Conservation (phyloP, 2,329 filamentous ascomycete genomes). For the Ceratocystis ficicola region DNA sequence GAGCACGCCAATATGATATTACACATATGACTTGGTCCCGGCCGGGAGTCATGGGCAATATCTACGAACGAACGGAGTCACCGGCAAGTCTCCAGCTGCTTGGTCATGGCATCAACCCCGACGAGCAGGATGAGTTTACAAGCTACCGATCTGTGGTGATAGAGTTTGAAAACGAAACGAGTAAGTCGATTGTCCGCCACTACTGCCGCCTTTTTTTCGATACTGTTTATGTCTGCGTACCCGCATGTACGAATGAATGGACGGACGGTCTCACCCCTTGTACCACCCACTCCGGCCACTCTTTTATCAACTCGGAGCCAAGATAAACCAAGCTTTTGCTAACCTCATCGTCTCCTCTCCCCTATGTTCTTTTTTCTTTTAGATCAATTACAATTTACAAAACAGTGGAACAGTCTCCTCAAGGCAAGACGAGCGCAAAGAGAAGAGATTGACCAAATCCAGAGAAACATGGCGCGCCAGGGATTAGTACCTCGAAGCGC, state of each 20-base stretch:
- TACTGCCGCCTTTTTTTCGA: neutral
- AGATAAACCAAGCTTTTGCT: neutral
- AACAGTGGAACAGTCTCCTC: neutral
- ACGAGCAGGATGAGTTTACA: neutral
- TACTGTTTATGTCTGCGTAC: too few species aligned
- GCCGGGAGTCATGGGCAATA: constrained; percentile 10
- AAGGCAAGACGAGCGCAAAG: constrained; percentile 1
- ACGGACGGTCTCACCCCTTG: too few species aligned
- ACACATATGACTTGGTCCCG: constrained; percentile 3
- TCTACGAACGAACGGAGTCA: neutral
- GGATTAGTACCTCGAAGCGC: constrained; percentile 2
- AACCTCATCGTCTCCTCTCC: neutral
- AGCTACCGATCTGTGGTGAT: constrained; percentile 7
- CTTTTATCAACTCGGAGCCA: neutral
- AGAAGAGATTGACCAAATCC: neutral
- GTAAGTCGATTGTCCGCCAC: neutral
- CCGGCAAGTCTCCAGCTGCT: constrained; percentile 10
- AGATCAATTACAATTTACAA: constrained; percentile 9
- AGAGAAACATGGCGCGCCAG: constrained; percentile 1
- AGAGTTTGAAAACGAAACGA: constrained; percentile 15
- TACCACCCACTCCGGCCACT: too few species aligned
- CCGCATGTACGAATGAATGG: too few species aligned
- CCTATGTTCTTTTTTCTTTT: neutral
- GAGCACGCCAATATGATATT: constrained; percentile 6
- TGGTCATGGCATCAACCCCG: constrained; percentile 13